Base-by-base conservation (phyloP, 257 asterid genomes). In the Gentiana macrophylla region DNA sequence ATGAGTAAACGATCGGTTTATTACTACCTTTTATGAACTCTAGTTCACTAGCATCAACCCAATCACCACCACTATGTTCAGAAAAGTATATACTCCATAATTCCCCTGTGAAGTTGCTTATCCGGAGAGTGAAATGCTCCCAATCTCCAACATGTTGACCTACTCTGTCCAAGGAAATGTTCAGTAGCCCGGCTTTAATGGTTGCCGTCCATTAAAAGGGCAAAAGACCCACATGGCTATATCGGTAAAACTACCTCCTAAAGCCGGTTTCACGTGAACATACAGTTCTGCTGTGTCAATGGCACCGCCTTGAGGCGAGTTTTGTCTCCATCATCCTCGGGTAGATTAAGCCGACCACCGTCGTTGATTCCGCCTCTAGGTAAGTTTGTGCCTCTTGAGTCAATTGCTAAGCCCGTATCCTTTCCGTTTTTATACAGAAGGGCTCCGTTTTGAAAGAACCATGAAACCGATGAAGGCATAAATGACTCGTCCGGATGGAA, bases 91-190 rank as follows among this genome's bases (percentile, higher is more conserved):
- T 43, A 5, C 76, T 61, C 78, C 79, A 73, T 10, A 89, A 86
- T 77, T 78, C 94, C 1, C 97, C 95, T 0, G 67, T 72, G 74
- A 89, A 83, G 79, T 89, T 89, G 77, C 86, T 86, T 59, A 89
- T n/a, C 12, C 95, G 80, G 55, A 89, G 93, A 12, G 97, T 89
- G 35, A 64, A 89, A 57, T 89, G 97, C 77, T 89, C 97, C 97
- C 97, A 89, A 24, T 89, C 97, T 1, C 95, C 79, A 4, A 89
- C 78, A 4, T 89, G 97, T 52, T 86, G 74, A 11, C 97, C 97
- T 41, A 89, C 60, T 62, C 53, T 70, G 10, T 67, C 66, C 70
- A 81, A 53, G 0, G 80, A 52, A 33, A 69, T 72, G 52, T 55
- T 70, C 7, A 72, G 51, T n/a, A 63, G n/a, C 12, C 84, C 85